Base-by-base conservation (phyloP, 805 yeast species). In the Allodekkera sacchari region DNA sequence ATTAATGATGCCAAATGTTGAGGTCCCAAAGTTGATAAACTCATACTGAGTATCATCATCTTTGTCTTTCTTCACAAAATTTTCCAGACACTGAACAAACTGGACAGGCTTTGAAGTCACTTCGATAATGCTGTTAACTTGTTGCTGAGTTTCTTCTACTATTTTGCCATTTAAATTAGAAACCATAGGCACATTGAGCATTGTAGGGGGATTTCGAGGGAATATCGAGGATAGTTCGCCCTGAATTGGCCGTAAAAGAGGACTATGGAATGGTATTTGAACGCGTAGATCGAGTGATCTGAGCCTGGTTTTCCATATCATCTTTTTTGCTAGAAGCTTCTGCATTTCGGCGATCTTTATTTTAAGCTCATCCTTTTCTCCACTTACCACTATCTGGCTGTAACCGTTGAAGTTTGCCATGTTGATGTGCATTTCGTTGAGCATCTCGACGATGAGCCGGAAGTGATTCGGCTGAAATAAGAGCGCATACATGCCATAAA, bases 401-500 rank as follows among this genome's bases (percentile, higher is more conserved):
- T 48, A 50, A 17, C 50, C 52, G 42, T 59, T 59, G 16, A 45
- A 44, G 30, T 58, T 58, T 18, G 60, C 50, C 13, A 57, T 37
- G 14, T 46, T 38, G 1, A 53, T 34, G 3, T 31, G 37, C 11
- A 47, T 26, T 17, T 43, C 38, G 2, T 28, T 19, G 18, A 53
- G 36, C 2, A 30, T 12, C 18, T 42, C 31, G 4, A 37, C 11
- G 2, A 53, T 39, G 14, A 33, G 35, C 7, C 42, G 34, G 22
- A 41, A 48, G 17, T 48, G 46, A 3, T 38, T 35, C 9, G 50
- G 42, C 25, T 42, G 47, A 31, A 57, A 53, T 18, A 58, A 21
- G 7, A 59, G 30, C 27, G 50, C 64, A 32, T 35, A 50, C 60
- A 51, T 55, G 16, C 50, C 52, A 52, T 61, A 68, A 42, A 45